A percentile compares a stretch with the other conserved stretches of the same genome.
These are phyloP conservation scores for Fusarium succisae DNA, from an alignment of 2,329 filamentous ascomycete genomes.

Conservation along the genomic window DNA sequence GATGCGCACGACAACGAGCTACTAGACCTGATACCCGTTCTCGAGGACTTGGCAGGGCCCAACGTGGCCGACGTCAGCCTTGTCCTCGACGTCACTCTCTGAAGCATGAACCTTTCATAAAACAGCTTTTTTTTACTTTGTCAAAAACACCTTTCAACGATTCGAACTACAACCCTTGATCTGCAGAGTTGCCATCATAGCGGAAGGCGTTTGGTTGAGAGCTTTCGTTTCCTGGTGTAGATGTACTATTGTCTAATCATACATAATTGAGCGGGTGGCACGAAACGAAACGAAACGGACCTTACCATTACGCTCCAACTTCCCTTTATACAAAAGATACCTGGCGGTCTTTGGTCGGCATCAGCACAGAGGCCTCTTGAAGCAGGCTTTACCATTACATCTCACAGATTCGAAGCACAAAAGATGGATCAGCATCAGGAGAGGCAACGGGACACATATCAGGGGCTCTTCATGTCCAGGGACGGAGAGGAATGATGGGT, in stretches of 20 bases:
- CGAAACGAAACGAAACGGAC: constrained; percentile 36
- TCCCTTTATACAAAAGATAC: constrained; percentile 36
- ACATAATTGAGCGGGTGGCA: constrained; percentile 51
- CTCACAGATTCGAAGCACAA: constrained; percentile 46
- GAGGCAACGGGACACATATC: constrained; percentile 34
- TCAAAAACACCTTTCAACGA: constrained; percentile 40
- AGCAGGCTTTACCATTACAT: constrained; percentile 46
- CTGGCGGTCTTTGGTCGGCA: constrained; percentile 28
- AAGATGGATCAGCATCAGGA: constrained; percentile 42
- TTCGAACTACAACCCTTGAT: constrained; percentile 47
- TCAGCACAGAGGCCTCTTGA: constrained; percentile 31
- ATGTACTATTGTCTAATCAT: constrained; percentile 63
- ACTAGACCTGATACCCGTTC: constrained; percentile 94
- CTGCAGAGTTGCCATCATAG: constrained; percentile 58
- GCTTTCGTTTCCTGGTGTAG: constrained; percentile 59
- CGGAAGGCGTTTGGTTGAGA: constrained; percentile 65
- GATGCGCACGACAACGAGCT: constrained; percentile 99
- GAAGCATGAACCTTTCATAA: constrained; percentile 51
- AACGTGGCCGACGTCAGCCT: constrained; percentile 96
- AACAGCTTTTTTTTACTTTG: constrained; percentile 45
- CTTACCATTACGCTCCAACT: constrained; percentile 36
- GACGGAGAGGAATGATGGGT: constrained; percentile 20
- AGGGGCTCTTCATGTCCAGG: constrained; percentile 35
- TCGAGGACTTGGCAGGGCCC: constrained; percentile 90
- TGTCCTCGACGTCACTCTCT: constrained; percentile 90